Evolutionary conservation across 495 filamentous ascomycete species (phyloP), one percentile per base, ranked within the genome.

Genomic region (Elasticomyces elasticus): DNA sequence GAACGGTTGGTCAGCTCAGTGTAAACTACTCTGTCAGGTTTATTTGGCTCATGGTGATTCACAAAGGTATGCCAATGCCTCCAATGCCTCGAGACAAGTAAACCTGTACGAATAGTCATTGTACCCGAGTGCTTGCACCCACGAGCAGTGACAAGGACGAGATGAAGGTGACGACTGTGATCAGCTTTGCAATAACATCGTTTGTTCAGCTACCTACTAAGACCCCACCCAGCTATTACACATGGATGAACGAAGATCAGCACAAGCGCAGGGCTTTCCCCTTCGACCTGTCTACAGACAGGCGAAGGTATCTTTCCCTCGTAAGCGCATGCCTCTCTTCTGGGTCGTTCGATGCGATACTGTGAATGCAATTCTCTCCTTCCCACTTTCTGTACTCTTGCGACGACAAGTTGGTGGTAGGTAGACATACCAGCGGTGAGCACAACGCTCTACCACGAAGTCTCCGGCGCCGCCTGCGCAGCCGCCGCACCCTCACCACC

Each of bases 271-370:
- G 87, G 89, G 89, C 89, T 86, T 95, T 95, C 89, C 86, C 87
- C 84, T 79, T 67, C 70, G 5, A 3, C 48, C 12, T 40, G 12
- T 15, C 2, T 11, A 22, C 10, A 40, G 42, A 73, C 76, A 59
- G 59, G 57, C 62, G 64, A 71, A n/a, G 75, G 80, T 92, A 87
- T 95, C 89, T 95, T 95, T 95, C 89, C 89, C 87, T 95, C 89
- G 84, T 95, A 75, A 92, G 87, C 79, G 80, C 81, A 72, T 71
- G 22, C 24, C 55, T 9, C 17, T 19, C 33, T 24, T 56, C 48
- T 27, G 35, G 42, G 40, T 47, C 46, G 47, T 31, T 31, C 31
- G 19, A 15, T 19, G 23, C 30, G 24, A 44, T 15, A 40, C 35
- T 10, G n/a, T 25, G 13, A n/a, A 44, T 10, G 24, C 48, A 22